Percentiles rank a stretch among this genome's conserved stretches.
These are phyloP conservation scores for Funneliformis geosporum DNA, from an alignment of 192 early-diverging fungal species.

Conservation along the genomic window DNA sequence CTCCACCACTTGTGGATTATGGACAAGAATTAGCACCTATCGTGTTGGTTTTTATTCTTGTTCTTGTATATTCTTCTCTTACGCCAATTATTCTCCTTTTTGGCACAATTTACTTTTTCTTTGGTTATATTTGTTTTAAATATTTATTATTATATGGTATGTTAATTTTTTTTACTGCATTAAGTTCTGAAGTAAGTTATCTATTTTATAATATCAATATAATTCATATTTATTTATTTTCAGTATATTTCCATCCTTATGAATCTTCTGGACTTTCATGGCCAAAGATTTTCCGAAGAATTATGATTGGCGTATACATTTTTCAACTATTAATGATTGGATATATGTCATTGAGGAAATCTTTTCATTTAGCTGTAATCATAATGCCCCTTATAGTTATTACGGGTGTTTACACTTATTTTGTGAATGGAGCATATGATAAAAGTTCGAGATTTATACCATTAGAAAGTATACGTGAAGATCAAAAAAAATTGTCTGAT, in stretches of 20 bases:
- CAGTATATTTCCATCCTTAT: slow-evolving; percentile 75
- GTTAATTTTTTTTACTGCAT: background rate
- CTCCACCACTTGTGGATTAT: slow-evolving; percentile 70
- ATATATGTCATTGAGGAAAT: slow-evolving; percentile 59
- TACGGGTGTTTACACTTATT: slow-evolving; percentile 49
- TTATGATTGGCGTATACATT: slow-evolving; percentile 65
- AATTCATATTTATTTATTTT: slow-evolving; percentile 5
- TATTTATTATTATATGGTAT: slow-evolving; percentile 73
- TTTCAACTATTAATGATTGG: slow-evolving; percentile 67
- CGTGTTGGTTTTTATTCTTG: slow-evolving; percentile 71
- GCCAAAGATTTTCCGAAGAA: slow-evolving; percentile 70
- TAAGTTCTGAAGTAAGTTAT: slow-evolving; percentile 4
- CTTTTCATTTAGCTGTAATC: slow-evolving; percentile 45
- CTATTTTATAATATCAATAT: background rate
- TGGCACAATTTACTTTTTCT: slow-evolving; percentile 65
- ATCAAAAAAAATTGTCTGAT: background rate
- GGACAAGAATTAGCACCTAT: slow-evolving; percentile 69
- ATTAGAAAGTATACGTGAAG: slow-evolving; percentile 43
- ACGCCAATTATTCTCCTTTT: slow-evolving; percentile 71
- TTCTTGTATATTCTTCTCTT: slow-evolving; percentile 79
- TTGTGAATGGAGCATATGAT: slow-evolving; percentile 47
- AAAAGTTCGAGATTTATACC: slow-evolving; percentile 49
- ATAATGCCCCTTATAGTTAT: slow-evolving; percentile 49
- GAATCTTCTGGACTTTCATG: slow-evolving; percentile 70
- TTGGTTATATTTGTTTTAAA: slow-evolving; percentile 71